Conservation (phyloP, 2,329 filamentous ascomycete genomes). For the Lasiodiplodia gonubiensis region DNA sequence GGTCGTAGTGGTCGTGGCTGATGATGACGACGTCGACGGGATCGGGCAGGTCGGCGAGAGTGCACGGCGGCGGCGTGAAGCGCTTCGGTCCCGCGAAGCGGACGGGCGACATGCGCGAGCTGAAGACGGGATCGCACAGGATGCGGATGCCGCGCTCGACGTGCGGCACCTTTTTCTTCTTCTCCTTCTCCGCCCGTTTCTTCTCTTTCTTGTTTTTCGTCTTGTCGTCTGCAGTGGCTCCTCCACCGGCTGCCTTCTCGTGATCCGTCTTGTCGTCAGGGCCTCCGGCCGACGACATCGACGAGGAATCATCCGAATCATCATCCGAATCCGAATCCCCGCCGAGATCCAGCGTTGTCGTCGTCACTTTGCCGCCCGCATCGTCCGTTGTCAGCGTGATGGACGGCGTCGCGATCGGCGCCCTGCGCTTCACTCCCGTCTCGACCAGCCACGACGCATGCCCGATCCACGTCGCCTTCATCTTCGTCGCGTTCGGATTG, state of each 20-base stretch:
- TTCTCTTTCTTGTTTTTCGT: background rate
- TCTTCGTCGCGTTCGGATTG: constrained; percentile 9
- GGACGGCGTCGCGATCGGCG: background rate
- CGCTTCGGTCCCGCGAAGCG: constrained; percentile 56
- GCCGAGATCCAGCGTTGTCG: background rate
- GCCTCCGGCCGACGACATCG: background rate
- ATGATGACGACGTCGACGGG: constrained; percentile 58
- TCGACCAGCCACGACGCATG: constrained; percentile 59
- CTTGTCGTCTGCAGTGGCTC: no score
- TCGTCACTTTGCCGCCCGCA: background rate
- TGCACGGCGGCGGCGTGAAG: constrained; percentile 59
- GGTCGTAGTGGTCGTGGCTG: constrained; percentile 64
- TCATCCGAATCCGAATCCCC: background rate
- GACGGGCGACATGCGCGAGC: constrained; percentile 55
- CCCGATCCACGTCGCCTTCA: constrained; percentile 59
- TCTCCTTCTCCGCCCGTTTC: background rate
- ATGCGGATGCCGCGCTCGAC: constrained; percentile 50
- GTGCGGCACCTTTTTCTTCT: background rate
- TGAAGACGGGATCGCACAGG: constrained; percentile 62
- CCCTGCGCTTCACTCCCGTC: constrained; percentile 34
- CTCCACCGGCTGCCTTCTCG: no score
- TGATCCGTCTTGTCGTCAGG: background rate
- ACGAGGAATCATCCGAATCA: background rate
- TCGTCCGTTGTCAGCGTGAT: constrained; percentile 11
- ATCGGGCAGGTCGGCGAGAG: constrained; percentile 56